Conservation (phyloP, 129 eudicot species). For the Oenanthe sinensis region DNA sequence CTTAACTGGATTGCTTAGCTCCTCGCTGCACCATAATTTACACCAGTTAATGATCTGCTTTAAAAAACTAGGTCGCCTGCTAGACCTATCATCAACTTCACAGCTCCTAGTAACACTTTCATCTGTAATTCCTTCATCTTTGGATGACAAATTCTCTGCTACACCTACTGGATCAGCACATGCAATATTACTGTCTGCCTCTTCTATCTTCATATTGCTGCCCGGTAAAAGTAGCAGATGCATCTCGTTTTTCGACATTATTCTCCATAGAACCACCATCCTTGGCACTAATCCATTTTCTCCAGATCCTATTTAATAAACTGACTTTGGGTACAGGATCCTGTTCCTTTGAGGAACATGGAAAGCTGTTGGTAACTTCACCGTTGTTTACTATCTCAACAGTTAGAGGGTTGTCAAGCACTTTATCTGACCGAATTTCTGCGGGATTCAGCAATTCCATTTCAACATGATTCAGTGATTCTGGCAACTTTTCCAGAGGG, state of each 20-base stretch:
- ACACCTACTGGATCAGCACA: slow-evolving; percentile 15
- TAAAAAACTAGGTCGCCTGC: slow-evolving; percentile 24
- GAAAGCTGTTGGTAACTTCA: slow-evolving; percentile 16
- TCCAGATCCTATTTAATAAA: slow-evolving; percentile 38
- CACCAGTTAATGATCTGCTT: slow-evolving; percentile 37
- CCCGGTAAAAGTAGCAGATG: slow-evolving; percentile 7
- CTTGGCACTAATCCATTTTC: slow-evolving; percentile 36
- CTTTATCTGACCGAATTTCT: slow-evolving; percentile 9
- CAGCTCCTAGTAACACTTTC: slow-evolving; percentile 13
- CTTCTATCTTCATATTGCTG: slow-evolving; percentile 13
- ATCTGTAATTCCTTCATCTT: slow-evolving; percentile 20
- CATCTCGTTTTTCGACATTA: not conserved
- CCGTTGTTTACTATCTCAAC: slow-evolving; percentile 18
- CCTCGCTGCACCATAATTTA: slow-evolving; percentile 29
- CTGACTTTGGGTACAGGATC: slow-evolving; percentile 21
- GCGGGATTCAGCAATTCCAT: slow-evolving; percentile 34
- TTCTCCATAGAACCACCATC: slow-evolving; percentile 18
- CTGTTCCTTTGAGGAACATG: slow-evolving; percentile 17
- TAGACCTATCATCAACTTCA: slow-evolving; percentile 18
- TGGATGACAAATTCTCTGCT: slow-evolving; percentile 24
- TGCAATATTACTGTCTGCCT: slow-evolving; percentile 16
- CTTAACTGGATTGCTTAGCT: slow-evolving; percentile 21
- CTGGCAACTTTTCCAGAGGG: slow-evolving; percentile 42
- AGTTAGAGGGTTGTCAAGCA: slow-evolving; percentile 18
- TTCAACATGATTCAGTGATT: slow-evolving; percentile 29